These are phyloP conservation scores for Acmispon strigosus DNA, from an alignment of 306 rosid species.

Conservation along the genomic window DNA sequence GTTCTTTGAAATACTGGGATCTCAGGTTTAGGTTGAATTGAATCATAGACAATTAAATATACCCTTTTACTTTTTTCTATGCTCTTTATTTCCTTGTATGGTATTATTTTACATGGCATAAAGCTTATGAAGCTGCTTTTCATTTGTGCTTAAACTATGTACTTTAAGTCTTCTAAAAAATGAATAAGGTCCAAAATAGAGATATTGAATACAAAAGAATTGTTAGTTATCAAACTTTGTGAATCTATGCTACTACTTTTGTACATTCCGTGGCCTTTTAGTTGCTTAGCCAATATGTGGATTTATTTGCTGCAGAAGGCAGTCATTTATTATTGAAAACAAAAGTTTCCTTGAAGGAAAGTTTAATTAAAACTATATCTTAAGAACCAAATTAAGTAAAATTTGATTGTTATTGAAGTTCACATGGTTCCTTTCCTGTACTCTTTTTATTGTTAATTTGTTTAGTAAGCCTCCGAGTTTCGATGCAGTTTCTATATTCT, in stretches of 20 bases:
- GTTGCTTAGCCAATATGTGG: background rate
- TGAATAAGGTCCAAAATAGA: constrained; percentile 14
- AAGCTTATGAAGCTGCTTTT: background rate
- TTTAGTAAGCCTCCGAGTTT: constrained; percentile 14
- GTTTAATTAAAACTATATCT: background rate
- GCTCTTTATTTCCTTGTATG: background rate
- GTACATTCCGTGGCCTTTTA: background rate
- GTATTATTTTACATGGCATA: constrained; percentile 8
- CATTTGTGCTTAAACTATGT: background rate
- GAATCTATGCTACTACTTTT: background rate
- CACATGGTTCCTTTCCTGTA: background rate
- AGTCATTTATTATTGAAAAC: background rate
- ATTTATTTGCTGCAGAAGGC: background rate
- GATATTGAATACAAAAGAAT: background rate
- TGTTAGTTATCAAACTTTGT: background rate
- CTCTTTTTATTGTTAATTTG: constrained; percentile 8
- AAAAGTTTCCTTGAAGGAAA: background rate
- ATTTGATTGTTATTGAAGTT: constrained; percentile 11
- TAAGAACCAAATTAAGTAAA: background rate
- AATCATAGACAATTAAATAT: background rate
- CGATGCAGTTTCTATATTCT: constrained; percentile 54
- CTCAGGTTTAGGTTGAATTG: constrained; percentile 15
- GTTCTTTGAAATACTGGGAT: constrained; percentile 16
- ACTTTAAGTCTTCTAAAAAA: background rate
- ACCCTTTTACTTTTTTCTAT: background rate